Base-by-base conservation (phyloP, 106 monocot species). In the Ottelia alismoides region DNA sequence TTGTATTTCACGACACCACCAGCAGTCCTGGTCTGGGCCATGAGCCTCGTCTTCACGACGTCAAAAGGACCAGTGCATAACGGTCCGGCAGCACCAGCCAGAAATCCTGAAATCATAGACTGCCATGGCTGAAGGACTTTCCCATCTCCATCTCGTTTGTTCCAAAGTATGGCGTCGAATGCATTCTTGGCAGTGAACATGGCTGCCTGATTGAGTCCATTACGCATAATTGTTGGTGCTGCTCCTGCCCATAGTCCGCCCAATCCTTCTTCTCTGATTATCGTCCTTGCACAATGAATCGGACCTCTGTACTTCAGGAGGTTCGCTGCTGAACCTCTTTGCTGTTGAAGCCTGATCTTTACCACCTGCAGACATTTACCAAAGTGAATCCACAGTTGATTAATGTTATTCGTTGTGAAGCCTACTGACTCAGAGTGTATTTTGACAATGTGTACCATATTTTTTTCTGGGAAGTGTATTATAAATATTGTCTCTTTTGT, bases 161-260 rank as follows among this genome's bases (percentile, higher is more conserved):
- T 77, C 94, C 94, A 96, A 9, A 96, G 76, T 30, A 96, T 6
- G 2, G 72, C 45, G 49, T 96, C 88, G 19, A 81, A 78, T 20
- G 84, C 56, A 46, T 96, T 80, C 55, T 96, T 96, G 46, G 88
- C 94, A 1, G 81, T 81, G 66, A 88, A 96, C 94, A 96, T 96
- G 56, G 76, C 94, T 27, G 94, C 94, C 55, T 96, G 94, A 31
- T 96, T 96, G 24, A 78, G 84, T 25, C 94, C 93, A 46, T 96
- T 96, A 28, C 88, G 94, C 84, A 96, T 88, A 11, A 88, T 81
- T 1, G 88, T 94, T 12, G 94, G 94, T 50, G 81, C 71, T 25
- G 88, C 94, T 28, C 94, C 94, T 11, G 88, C 74, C 94, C 94
- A 94, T 0, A 94, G 81, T 1, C 94, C 94, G 1, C 76, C 52